A percentile compares a stretch with the other conserved stretches of the same genome.
These are phyloP conservation scores for Epichloe aotearoae DNA, from an alignment of 2,329 filamentous ascomycete genomes.

Conservation along the genomic window DNA sequence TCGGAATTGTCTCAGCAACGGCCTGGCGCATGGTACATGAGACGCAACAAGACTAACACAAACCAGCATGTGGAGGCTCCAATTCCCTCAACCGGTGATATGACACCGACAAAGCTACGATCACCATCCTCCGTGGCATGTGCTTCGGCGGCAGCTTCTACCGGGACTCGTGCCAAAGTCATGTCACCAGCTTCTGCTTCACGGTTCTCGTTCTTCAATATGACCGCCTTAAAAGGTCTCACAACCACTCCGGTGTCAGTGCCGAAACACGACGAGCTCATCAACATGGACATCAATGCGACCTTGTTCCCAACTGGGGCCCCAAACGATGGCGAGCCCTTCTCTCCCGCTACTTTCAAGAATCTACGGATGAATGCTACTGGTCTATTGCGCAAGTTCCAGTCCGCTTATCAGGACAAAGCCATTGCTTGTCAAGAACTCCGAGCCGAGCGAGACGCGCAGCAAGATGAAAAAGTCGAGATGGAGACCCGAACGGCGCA, in stretches of 20 bases:
- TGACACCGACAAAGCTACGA: constrained; percentile 4
- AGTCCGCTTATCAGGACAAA: constrained; percentile 43
- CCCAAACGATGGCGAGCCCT: constrained; percentile 32
- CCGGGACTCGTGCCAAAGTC: constrained; percentile 1
- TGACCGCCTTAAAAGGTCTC: constrained; percentile 25
- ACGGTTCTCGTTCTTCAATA: constrained; percentile 33
- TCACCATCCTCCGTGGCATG: background rate
- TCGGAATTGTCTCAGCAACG: constrained; percentile 7
- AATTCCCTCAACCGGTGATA: background rate
- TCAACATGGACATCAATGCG: constrained; percentile 39
- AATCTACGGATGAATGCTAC: constrained; percentile 46
- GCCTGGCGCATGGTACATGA: constrained; percentile 13
- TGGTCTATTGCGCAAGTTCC: constrained; percentile 41
- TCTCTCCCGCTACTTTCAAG: constrained; percentile 47
- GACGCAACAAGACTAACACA: constrained; percentile 6
- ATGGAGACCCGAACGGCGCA: constrained; percentile 37
- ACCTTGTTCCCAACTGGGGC: constrained; percentile 36
- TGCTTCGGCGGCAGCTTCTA: background rate
- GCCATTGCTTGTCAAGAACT: constrained; percentile 37
- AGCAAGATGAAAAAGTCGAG: constrained; percentile 43
- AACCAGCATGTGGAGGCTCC: background rate
- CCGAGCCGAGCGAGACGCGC: constrained; percentile 37
- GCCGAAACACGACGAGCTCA: constrained; percentile 37
- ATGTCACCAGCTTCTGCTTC: constrained; percentile 11
- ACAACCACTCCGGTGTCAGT: constrained; percentile 11